Evolutionary conservation across 768 basidiomycete species (phyloP).

Genomic region (Trametes meyenii): DNA sequence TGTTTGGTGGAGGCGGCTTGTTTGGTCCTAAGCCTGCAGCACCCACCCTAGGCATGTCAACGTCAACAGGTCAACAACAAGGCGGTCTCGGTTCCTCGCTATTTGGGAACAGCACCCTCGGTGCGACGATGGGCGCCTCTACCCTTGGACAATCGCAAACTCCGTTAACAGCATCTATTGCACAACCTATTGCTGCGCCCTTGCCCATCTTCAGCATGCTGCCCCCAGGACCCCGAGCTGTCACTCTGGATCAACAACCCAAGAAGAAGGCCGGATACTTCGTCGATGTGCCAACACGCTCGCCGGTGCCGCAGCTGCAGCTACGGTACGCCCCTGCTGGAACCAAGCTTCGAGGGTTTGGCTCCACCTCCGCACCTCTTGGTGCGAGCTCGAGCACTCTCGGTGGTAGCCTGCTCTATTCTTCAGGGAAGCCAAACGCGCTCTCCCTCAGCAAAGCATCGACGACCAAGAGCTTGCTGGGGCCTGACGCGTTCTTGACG

Average conservation of each 20-base stretch:
- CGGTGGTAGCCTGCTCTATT: constrained; percentile 48
- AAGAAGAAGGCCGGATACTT: constrained; percentile 83
- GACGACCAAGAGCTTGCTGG: constrained; percentile 39
- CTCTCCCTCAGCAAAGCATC: constrained; percentile 55
- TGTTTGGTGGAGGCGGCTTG: constrained; percentile 49
- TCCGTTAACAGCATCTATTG: constrained; percentile 81
- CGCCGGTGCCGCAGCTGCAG: constrained; percentile 65
- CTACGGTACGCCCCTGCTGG: constrained; percentile 65
- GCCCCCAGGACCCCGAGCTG: constrained; percentile 66
- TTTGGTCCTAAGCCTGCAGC: constrained; percentile 54
- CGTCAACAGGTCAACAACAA: constrained; percentile 42
- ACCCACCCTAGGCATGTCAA: constrained; percentile 48
- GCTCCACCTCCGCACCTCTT: constrained; percentile 44
- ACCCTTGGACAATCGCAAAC: constrained; percentile 46
- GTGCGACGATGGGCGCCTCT: constrained; percentile 42
- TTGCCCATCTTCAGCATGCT: constrained; percentile 77
- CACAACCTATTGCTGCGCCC: constrained; percentile 77
- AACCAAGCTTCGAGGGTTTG: constrained; percentile 74
- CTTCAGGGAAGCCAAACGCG: constrained; percentile 56
- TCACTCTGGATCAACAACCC: constrained; percentile 57
- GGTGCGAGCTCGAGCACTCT: constrained; percentile 40
- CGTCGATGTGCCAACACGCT: constrained; percentile 74
- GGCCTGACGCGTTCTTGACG: constrained; percentile 64
- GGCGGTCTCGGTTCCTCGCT: constrained; percentile 37
- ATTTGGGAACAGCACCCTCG: constrained; percentile 38